Evolutionary conservation across 2,329 filamentous ascomycete species (phyloP), one percentile per base, ranked within the genome.

Genomic region (Clonostachys rosea): DNA sequence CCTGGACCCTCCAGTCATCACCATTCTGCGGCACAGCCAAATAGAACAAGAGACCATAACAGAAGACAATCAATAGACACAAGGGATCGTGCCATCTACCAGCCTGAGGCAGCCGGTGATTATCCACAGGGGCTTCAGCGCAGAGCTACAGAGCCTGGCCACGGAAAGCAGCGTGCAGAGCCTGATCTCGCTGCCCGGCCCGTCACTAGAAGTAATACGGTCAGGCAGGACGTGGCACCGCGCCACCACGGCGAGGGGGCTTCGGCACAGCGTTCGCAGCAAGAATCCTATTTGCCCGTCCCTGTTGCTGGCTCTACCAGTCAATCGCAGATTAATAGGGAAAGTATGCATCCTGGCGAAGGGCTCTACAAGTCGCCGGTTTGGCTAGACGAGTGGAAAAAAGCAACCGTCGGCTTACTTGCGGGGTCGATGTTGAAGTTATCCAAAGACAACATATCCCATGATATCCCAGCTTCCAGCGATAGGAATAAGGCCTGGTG

Each of bases 331-430:
- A 74, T 59, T 54, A 68, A 60, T 39, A 64, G 63, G 12, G 65
- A 70, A 41, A 64, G 69, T 18, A 59, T 74, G 48, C 60, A 58
- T 35, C 77, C 78, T 10, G 72, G 79, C 34, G 65, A 77, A 46
- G 77, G 77, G 14, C 62, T 78, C 36, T 89, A 88, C 59, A 66
- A 79, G 33, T 71, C 78, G 5, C 74, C 81, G 1, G 66, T 71
- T 47, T 83, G 81, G 58, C 69, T 91, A 8, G 79, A 88, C 34
- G 87, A 91, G 59, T 91, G 87, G 86, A 84, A 79, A 59, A 83
- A 82, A 57, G 84, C 77, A 8, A 80, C 78, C 0, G 73, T 84
- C 34, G 85, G 84, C 34, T 77, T 75, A 8, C 67, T 90, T 5
- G 71, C 74, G 1, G 76, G 78, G 2, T 61, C 71, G 2, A 66